Conservation (phyloP, 2,329 filamentous ascomycete species). For the Ploettnerulaceae sp. region DNA sequence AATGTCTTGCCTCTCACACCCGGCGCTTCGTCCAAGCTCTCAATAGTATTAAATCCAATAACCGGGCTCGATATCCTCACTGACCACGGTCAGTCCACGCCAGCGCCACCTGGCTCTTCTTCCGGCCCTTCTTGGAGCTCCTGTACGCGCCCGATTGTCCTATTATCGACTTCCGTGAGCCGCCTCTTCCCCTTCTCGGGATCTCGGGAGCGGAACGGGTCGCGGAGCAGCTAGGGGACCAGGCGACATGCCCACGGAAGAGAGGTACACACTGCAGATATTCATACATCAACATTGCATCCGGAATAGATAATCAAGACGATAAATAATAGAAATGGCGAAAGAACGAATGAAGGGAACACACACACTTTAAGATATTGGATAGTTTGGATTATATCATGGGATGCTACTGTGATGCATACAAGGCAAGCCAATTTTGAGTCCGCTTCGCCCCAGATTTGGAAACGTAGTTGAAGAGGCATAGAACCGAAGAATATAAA, state of each 20-base stretch:
- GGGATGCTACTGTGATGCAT: too few species aligned
- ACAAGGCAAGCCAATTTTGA: too few species aligned
- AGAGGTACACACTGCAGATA: constrained; percentile 35
- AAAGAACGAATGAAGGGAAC: too few species aligned
- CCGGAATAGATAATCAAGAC: too few species aligned
- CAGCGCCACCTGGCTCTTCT: constrained; percentile 53
- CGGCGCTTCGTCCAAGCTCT: constrained; percentile 50
- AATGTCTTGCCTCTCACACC: constrained; percentile 38
- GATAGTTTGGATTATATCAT: too few species aligned
- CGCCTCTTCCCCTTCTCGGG: constrained; percentile 35
- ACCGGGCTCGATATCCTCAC: constrained; percentile 45
- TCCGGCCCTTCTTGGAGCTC: constrained; percentile 51
- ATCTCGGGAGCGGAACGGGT: constrained; percentile 14
- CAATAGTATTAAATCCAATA: constrained; percentile 45
- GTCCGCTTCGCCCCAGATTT: too few species aligned
- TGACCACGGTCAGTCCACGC: constrained; percentile 52
- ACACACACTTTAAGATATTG: too few species aligned
- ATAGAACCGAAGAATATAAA: too few species aligned
- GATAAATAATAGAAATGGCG: too few species aligned
- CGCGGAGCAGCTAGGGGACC: constrained; percentile 26
- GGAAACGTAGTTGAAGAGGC: too few species aligned
- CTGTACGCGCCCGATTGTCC: constrained; percentile 50
- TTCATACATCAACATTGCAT: too few species aligned
- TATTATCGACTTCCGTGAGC: constrained; percentile 42
- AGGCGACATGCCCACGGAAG: constrained; percentile 33